Conservation (phyloP, 139 green algal species). For the Parachlorella kessleri region DNA sequence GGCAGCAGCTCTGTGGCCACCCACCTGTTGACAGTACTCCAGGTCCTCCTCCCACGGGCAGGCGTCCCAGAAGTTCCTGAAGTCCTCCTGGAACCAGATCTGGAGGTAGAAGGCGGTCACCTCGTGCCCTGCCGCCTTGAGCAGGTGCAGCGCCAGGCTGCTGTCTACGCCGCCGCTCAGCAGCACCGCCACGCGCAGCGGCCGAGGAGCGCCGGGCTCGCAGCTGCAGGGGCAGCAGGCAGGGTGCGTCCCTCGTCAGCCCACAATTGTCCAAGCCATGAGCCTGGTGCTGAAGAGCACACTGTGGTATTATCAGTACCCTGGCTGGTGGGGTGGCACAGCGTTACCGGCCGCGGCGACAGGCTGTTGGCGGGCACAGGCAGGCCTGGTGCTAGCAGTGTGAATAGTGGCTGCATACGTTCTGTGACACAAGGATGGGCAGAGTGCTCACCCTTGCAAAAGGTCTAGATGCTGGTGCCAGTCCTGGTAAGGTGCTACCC, state of each 20-base stretch:
- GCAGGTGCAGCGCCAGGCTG: constrained; percentile 88
- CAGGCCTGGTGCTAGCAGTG: too few relatives aligned
- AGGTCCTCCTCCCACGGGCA: constrained; percentile 99
- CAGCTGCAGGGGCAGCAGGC: constrained; percentile 6
- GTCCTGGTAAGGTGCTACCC: constrained; percentile 1
- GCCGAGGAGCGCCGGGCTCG: constrained; percentile 6
- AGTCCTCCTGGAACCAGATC: constrained; percentile 97
- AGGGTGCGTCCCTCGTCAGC: too few relatives aligned
- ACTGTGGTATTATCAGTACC: too few relatives aligned
- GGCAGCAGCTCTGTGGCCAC: too few relatives aligned
- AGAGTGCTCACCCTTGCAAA: constrained; percentile 26
- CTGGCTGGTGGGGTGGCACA: too few relatives aligned
- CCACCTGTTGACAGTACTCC: constrained; percentile 78
- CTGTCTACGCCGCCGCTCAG: constrained; percentile 97
- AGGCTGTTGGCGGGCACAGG: too few relatives aligned
- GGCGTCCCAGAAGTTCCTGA: constrained; percentile 92
- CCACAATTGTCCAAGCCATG: too few relatives aligned
- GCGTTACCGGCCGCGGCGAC: too few relatives aligned
- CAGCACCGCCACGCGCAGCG: constrained; percentile 79
- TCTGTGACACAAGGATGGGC: too few relatives aligned
- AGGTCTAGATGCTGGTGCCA: constrained; percentile 26
- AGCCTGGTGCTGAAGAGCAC: too few relatives aligned
- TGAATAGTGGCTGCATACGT: too few relatives aligned
- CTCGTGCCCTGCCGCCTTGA: constrained; percentile 80
- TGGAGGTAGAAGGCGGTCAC: constrained; percentile 89